These are phyloP conservation scores for Pseudonectria buxi DNA, from an alignment of 2,329 filamentous ascomycete genomes.

Conservation along the genomic window DNA sequence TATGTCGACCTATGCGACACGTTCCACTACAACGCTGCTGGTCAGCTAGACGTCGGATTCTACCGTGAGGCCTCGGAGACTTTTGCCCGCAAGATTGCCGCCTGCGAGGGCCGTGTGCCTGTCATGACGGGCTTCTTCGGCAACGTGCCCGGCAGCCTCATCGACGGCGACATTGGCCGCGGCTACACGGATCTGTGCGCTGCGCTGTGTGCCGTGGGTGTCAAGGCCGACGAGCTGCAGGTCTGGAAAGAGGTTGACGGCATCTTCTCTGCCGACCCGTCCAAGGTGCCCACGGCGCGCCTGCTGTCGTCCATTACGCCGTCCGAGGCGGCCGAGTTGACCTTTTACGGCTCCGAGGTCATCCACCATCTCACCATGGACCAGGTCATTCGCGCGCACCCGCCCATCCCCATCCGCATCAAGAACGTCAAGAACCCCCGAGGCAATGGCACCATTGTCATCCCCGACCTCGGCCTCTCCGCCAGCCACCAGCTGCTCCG, in stretches of 20 bases:
- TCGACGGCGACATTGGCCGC: constrained; percentile 82
- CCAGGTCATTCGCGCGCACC: constrained; percentile 76
- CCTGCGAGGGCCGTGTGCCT: constrained; percentile 62
- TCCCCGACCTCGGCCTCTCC: constrained; percentile 61
- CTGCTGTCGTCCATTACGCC: constrained; percentile 86
- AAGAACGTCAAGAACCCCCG: constrained; percentile 87
- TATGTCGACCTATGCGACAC: constrained; percentile 86
- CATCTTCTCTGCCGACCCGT: constrained; percentile 78
- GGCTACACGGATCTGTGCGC: constrained; percentile 97
- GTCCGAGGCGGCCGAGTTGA: constrained; percentile 90
- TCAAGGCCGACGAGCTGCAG: constrained; percentile 83
- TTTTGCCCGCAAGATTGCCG: constrained; percentile 57
- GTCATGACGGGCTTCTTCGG: constrained; percentile 94
- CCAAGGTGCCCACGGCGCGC: constrained; percentile 88
- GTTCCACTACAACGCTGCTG: constrained; percentile 58
- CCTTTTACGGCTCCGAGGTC: constrained; percentile 90
- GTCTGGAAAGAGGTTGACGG: constrained; percentile 99
- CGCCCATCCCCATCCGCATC: constrained; percentile 77
- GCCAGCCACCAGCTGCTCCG: constrained; percentile 52
- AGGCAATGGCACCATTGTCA: constrained; percentile 71
- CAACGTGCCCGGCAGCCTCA: constrained; percentile 79
- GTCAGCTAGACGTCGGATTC: constrained; percentile 59
- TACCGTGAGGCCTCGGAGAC: constrained; percentile 58
- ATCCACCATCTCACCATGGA: constrained; percentile 99
- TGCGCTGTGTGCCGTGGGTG: constrained; percentile 80